Evolutionary conservation across 352 stramenopile genomes (phyloP).

Genomic region (Globisporangium cederbergense): DNA sequence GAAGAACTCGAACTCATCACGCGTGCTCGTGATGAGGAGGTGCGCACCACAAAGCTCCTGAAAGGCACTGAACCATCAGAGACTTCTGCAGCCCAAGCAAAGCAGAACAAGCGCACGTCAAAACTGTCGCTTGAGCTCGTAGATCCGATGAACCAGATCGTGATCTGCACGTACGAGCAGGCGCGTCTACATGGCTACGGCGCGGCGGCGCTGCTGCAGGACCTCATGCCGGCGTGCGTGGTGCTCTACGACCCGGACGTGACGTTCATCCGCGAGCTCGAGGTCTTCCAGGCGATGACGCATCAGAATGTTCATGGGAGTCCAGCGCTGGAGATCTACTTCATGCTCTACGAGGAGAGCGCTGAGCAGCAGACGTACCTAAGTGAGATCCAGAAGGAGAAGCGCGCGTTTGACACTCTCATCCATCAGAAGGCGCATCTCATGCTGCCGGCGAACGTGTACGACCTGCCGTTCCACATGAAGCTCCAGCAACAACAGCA

Average conservation of each 20-base stretch:
- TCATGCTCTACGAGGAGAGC: slow-evolving; percentile 95
- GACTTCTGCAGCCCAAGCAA: background rate
- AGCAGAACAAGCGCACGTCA: slow-evolving; percentile 17
- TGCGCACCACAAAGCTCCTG: slow-evolving; percentile 18
- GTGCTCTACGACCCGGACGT: slow-evolving; percentile 95
- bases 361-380: slow-evolving; percentile 95
- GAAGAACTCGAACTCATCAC: slow-evolving; percentile 62
- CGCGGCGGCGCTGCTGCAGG: slow-evolving; percentile 75
- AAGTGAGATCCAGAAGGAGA: slow-evolving; percentile 93
- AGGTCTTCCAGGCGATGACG: slow-evolving; percentile 88
- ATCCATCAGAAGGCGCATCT: slow-evolving; percentile 95
- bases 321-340: slow-evolving; percentile 87
- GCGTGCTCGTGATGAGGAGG: slow-evolving; percentile 15
- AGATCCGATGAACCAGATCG: slow-evolving; percentile 44
- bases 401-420: slow-evolving; percentile 94
- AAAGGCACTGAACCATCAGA: background rate
- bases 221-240: slow-evolving; percentile 89
- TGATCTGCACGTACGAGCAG: slow-evolving; percentile 82
- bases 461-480: slow-evolving; percentile 76
- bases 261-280: slow-evolving; percentile 93
- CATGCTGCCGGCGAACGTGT: slow-evolving; percentile 86
- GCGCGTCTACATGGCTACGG: slow-evolving; percentile 57
- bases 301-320: background rate
- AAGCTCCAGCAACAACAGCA: slow-evolving; percentile 58
- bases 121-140: slow-evolving; percentile 51